phyloP scores from a whole-genome alignment of 2,329 filamentous ascomycete species.

The Neofusicoccum sp. region DNA sequence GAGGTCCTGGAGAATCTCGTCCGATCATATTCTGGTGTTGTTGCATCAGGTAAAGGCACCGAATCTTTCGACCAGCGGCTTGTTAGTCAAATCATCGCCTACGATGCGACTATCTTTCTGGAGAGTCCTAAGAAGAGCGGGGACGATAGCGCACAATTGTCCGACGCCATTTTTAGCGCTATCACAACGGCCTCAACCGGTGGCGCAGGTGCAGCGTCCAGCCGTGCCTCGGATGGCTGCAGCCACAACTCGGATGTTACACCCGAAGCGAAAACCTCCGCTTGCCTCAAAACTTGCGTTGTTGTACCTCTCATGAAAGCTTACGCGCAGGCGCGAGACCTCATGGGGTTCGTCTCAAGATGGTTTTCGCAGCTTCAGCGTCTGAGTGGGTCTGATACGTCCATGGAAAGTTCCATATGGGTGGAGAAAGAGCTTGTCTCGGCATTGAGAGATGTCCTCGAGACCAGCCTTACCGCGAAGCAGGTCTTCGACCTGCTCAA shows the following conservation, averaged over 20 bases:
- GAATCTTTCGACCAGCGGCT: constrained; percentile 20
- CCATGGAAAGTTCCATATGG: constrained; percentile 28
- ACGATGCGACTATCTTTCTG: constrained; percentile 35
- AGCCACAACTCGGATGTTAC: not conserved
- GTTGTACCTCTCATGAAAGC: constrained; percentile 34
- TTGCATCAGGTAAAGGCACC: not conserved
- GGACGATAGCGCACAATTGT: not conserved
- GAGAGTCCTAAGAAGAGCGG: constrained; percentile 23
- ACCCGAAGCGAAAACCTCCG: not conserved
- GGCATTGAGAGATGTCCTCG: constrained; percentile 28
- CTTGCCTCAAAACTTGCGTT: constrained; percentile 21
- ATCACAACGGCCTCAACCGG: not conserved
- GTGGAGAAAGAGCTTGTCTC: constrained; percentile 26
- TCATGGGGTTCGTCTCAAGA: constrained; percentile 33
- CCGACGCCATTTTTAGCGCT: constrained; percentile 8
- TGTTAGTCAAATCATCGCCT: constrained; percentile 32
- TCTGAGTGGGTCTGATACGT: not conserved
- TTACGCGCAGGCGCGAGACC: constrained; percentile 34
- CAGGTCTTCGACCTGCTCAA: constrained; percentile 33
- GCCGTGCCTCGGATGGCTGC: not conserved
- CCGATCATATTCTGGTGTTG: constrained; percentile 32
- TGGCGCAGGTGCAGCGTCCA: not conserved
- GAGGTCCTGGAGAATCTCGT: constrained; percentile 32
- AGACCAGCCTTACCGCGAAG: constrained; percentile 32
- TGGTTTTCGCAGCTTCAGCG: constrained; percentile 35